Evolutionary conservation across 2,329 filamentous ascomycete species (phyloP), one percentile per base, ranked within the genome.

Genomic region (Phyllosticta citriasiana): DNA sequence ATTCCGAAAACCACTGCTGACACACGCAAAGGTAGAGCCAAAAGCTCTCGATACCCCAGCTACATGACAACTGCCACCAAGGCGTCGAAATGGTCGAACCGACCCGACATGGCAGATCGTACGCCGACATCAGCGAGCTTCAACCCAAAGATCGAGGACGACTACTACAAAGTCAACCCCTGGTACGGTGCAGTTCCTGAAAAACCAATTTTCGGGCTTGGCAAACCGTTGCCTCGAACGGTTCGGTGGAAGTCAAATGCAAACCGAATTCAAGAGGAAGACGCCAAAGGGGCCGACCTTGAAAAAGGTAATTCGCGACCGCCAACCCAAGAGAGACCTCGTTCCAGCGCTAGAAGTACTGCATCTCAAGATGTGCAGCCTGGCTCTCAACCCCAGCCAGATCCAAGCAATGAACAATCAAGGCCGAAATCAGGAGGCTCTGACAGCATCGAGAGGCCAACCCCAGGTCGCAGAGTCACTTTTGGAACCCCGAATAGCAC

Each of bases 191-290:
- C 53, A 16, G 12, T 6, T 3, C 53, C 53, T 7, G 53, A 57
- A n/a, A 50, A 51, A 4, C 55, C 59, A 10, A 55, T 61, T n/a
- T 61, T 57, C 30, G 47, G 59, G 51, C 55, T 61, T 22, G 59
- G 55, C 27, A 30, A 56, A 22, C 59, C 59, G 2, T 55, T 61
- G 0, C 59, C 59, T 53, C 59, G 57, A 30, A 53, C 27, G 30
- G 33, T 61, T 30, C 59, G 59, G 10, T 14, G n/a, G 19, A 9
- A 7, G 0, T 16, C 8, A 9, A 60, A 47, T 47, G 4, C 40
- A n/a, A 14, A 55, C 16, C 5, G 12, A 1, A 22, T 26, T 12
- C 12, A 55, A n/a, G 30, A n/a, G 53, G 14, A 55, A 40, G n/a
- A 40, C 35, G 22, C 22, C 53, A 27, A 33, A 24, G 14, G 30